Percentiles rank a stretch among this genome's conserved stretches.
Evolutionary conservation across 78 protist genomes (phyloP).

Genomic region (Cavenderia fasciculata): DNA sequence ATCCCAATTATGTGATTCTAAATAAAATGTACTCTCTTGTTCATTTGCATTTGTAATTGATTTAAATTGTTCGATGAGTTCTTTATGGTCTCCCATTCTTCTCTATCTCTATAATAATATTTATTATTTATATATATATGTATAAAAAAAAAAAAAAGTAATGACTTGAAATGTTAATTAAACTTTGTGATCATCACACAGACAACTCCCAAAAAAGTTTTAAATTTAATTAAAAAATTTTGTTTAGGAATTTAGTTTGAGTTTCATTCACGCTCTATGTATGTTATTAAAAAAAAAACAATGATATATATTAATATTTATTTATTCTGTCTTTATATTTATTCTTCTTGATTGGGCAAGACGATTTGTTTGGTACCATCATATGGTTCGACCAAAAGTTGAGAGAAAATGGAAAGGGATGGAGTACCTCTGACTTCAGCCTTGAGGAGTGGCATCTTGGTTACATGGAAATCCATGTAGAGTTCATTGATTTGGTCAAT

Average conservation of each 20-base stretch:
- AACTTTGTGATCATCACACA: too few species aligned
- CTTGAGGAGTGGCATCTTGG: slow-evolving; percentile 90
- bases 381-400: slow-evolving; percentile 39
- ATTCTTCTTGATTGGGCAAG: slow-evolving; percentile 25
- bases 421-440: slow-evolving; percentile 92
- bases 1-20: slow-evolving; percentile 67
- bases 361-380: slow-evolving; percentile 12
- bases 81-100: neutral
- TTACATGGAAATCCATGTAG: slow-evolving; percentile 96
- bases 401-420: slow-evolving; percentile 56
- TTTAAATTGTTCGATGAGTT: slow-evolving; percentile 20
- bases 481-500: slow-evolving; percentile 94
- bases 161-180: too few species aligned
- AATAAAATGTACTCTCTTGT: slow-evolving; percentile 24
- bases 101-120: neutral
- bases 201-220: too few species aligned
- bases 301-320: neutral
- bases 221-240: too few species aligned
- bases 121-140: slow-evolving; percentile 9
- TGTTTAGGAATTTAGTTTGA: too few species aligned
- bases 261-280: too few species aligned
- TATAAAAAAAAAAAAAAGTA: too few species aligned
- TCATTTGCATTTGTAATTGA: slow-evolving; percentile 49
- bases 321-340: neutral
- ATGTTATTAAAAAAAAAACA: too few species aligned